Evolutionary conservation across 805 yeast genomes (phyloP).

Genomic region (Brettanomyces custersianus): DNA sequence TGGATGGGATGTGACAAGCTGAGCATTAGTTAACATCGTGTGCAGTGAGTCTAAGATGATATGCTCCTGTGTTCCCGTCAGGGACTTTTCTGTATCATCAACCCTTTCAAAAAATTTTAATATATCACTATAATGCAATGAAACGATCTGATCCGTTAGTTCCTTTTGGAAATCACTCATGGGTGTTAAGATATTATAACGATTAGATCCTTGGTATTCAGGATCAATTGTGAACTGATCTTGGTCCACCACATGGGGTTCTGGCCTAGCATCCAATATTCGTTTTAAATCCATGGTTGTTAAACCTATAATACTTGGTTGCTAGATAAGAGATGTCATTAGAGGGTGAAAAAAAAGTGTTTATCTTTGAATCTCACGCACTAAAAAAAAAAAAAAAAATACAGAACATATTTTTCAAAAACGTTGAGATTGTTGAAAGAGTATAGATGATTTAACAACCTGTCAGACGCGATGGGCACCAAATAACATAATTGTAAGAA

Average conservation of each 20-base stretch:
- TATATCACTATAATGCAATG: slow-evolving; percentile 86
- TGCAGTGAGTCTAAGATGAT: slow-evolving; percentile 68
- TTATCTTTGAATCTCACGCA: no score
- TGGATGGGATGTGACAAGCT: slow-evolving; percentile 82
- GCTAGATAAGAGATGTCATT: neutral
- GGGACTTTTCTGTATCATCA: slow-evolving; percentile 10
- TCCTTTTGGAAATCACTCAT: slow-evolving; percentile 82
- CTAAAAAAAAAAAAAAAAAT: no score
- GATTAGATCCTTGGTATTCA: slow-evolving; percentile 38
- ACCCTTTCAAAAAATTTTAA: slow-evolving; percentile 71
- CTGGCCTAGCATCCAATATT: slow-evolving; percentile 77
- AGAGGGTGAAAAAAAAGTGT: neutral
- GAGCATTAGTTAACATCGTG: slow-evolving; percentile 67
- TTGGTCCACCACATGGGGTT: slow-evolving; percentile 65
- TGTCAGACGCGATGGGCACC: no score
- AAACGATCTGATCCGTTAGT: slow-evolving; percentile 83
- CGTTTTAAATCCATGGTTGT: slow-evolving; percentile 72
- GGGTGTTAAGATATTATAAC: slow-evolving; percentile 73
- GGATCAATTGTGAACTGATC: slow-evolving; percentile 31
- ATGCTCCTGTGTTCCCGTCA: slow-evolving; percentile 17
- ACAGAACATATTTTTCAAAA: no score
- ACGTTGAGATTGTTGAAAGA: no score
- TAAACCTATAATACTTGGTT: no score
- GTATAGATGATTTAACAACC: no score
- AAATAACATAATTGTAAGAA: no score